Evolutionary conservation across 768 basidiomycete species (phyloP).

Genomic region (Gymnopilus dilepis): DNA sequence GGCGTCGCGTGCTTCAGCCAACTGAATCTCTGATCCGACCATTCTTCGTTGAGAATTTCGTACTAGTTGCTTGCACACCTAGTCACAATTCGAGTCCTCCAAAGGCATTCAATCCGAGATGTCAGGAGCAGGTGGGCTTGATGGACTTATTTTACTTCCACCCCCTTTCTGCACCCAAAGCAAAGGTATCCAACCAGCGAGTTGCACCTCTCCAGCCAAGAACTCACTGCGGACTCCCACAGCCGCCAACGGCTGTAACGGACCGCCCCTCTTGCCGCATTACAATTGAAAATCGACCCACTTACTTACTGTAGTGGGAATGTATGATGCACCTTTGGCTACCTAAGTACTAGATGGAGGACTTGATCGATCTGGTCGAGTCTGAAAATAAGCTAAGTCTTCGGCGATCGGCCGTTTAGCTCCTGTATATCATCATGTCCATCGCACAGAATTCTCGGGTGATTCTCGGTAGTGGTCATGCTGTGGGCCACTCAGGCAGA

Average conservation of each 20-base stretch:
- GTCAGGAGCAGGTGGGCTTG: background rate
- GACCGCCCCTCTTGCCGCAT: background rate
- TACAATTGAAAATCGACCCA: background rate
- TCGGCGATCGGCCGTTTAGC: conserved; percentile 25
- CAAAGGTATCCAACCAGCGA: conserved; percentile 21
- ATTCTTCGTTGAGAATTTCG: too few relatives aligned
- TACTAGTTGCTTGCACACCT: too few relatives aligned
- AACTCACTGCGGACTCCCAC: conserved; percentile 11
- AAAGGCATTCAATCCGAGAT: background rate
- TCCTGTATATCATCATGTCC: conserved; percentile 2
- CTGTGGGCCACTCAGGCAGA: background rate
- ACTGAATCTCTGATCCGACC: too few relatives aligned
- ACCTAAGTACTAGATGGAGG: background rate
- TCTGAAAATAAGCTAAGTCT: conserved; percentile 38
- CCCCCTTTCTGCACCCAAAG: conserved; percentile 10
- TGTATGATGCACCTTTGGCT: too few relatives aligned
- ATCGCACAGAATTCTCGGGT: conserved; percentile 28
- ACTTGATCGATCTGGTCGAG: conserved; percentile 32
- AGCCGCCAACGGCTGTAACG: conserved; percentile 3
- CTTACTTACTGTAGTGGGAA: too few relatives aligned
- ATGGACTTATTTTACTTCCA: background rate
- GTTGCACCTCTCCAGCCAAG: conserved; percentile 7
- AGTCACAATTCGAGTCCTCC: too few relatives aligned
- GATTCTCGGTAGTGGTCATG: conserved; percentile 32
- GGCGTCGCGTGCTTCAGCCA: too few relatives aligned